Conservation (phyloP, 2,329 filamentous ascomycete genomes). For the Didymella keratinophila region DNA sequence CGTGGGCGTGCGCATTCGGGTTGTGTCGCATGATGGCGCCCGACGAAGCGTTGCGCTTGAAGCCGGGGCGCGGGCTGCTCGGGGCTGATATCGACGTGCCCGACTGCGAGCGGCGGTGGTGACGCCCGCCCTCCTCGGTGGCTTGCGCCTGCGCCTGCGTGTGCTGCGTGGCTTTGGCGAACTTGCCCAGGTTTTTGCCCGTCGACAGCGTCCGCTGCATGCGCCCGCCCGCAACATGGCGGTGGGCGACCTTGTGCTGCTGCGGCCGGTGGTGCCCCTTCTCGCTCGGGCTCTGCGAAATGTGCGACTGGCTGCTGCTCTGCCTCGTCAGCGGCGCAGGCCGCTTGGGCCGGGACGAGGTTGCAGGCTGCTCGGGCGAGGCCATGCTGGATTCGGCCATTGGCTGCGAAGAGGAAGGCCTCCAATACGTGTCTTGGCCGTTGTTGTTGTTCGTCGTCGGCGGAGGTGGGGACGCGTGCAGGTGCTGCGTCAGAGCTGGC, state of each 20-base stretch:
- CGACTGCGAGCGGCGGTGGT: slow-evolving; percentile 51
- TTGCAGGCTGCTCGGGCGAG: slow-evolving; percentile 43
- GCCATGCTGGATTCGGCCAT: slow-evolving; percentile 44
- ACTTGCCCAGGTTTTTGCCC: slow-evolving; percentile 55
- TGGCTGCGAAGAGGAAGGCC: not conserved
- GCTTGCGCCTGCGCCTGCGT: slow-evolving; percentile 8
- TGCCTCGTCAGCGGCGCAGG: slow-evolving; percentile 47
- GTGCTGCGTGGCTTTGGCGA: slow-evolving; percentile 44
- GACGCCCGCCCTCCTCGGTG: slow-evolving; percentile 41
- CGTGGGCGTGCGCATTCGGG: slow-evolving; percentile 46
- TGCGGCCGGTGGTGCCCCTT: slow-evolving; percentile 32
- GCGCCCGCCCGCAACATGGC: slow-evolving; percentile 53
- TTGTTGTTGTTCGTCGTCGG: not conserved
- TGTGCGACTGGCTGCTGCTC: slow-evolving; percentile 49
- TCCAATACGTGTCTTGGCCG: slow-evolving; percentile 1
- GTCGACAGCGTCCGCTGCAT: slow-evolving; percentile 51
- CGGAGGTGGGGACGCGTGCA: not conserved
- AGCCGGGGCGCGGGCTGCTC: slow-evolving; percentile 50
- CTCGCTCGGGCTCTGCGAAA: slow-evolving; percentile 51
- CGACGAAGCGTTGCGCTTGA: slow-evolving; percentile 55
- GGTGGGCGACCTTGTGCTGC: slow-evolving; percentile 47
- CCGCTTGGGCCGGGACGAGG: slow-evolving; percentile 46
- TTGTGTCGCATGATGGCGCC: slow-evolving; percentile 47
- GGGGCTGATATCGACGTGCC: slow-evolving; percentile 47
- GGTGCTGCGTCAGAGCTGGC: slow-evolving; percentile 7